Conservation (phyloP, 495 filamentous ascomycete genomes). For the Xylaria scruposa region DNA sequence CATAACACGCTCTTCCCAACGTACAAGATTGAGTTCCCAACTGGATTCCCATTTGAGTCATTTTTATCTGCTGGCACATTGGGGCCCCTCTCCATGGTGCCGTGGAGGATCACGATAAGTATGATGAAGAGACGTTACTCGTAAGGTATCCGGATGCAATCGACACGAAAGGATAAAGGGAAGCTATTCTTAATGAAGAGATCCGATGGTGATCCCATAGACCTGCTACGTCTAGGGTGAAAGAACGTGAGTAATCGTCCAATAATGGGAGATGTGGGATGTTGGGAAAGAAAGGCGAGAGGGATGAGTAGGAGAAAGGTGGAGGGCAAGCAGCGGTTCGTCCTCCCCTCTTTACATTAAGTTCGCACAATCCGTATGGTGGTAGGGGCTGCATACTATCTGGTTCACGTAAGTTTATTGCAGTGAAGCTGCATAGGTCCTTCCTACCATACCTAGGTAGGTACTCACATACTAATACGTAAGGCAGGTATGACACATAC, state of each 20-base stretch:
- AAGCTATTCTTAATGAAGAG: neutral
- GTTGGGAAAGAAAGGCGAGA: neutral
- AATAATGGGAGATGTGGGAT: neutral
- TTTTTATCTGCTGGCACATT: neutral
- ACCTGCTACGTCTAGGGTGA: neutral
- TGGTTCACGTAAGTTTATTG: neutral
- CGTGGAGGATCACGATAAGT: neutral
- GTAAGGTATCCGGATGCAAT: neutral
- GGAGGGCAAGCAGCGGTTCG: neutral
- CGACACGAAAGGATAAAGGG: neutral
- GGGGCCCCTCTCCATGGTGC: conserved; percentile 8
- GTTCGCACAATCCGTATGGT: neutral
- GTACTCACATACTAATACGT: neutral
- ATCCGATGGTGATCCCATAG: neutral
- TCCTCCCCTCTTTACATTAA: neutral
- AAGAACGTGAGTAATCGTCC: neutral
- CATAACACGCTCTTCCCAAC: neutral
- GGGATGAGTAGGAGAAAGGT: neutral
- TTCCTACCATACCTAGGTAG: neutral
- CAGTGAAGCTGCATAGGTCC: neutral
- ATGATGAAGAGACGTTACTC: neutral
- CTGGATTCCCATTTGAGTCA: neutral
- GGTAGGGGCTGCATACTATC: neutral
- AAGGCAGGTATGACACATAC: neutral
- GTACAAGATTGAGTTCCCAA: neutral